phyloP scores from a whole-genome alignment of 106 monocot species.

The Dendrobium chrysotoxum region DNA sequence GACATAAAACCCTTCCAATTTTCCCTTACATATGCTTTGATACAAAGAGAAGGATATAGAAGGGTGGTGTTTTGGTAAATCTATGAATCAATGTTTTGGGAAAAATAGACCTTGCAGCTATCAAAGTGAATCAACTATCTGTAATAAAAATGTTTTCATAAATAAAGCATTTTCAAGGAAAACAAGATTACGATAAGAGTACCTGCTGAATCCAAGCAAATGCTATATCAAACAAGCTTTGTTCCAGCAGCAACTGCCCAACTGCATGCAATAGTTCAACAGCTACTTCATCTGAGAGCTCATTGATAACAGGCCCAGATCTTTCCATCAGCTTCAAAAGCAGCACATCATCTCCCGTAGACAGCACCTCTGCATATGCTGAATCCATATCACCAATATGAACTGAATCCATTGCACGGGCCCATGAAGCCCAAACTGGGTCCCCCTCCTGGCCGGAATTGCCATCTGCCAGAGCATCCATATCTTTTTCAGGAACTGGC shows the following conservation, averaged over 20 bases:
- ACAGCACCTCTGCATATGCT: conserved; percentile 78
- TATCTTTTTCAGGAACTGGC: conserved; percentile 49
- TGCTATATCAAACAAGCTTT: conserved; percentile 67
- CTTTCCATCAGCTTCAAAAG: conserved; percentile 92
- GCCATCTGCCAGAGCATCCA: conserved; percentile 48
- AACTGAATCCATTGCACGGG: conserved; percentile 84
- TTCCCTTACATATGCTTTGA: too few relatives aligned
- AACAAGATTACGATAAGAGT: too few relatives aligned
- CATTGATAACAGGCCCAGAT: conserved; percentile 80
- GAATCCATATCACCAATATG: conserved; percentile 83
- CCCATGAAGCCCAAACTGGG: too few relatives aligned
- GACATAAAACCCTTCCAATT: too few relatives aligned
- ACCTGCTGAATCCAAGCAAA: conserved; percentile 90
- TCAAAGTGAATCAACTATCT: too few relatives aligned
- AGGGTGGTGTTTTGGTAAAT: too few relatives aligned
- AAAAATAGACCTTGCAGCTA: too few relatives aligned
- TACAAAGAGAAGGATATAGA: too few relatives aligned
- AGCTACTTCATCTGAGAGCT: conserved; percentile 63
- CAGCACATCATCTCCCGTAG: conserved; percentile 60
- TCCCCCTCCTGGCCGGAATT: conserved; percentile 34
- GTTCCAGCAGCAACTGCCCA: conserved; percentile 66
- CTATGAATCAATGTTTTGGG: too few relatives aligned
- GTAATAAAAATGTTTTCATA: too few relatives aligned
- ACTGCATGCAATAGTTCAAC: conserved; percentile 61
- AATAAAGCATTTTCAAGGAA: too few relatives aligned